Evolutionary conservation across 2,329 filamentous ascomycete genomes (phyloP), one percentile per base, ranked within the genome.

Genomic region (Ascochyta rabiei): DNA sequence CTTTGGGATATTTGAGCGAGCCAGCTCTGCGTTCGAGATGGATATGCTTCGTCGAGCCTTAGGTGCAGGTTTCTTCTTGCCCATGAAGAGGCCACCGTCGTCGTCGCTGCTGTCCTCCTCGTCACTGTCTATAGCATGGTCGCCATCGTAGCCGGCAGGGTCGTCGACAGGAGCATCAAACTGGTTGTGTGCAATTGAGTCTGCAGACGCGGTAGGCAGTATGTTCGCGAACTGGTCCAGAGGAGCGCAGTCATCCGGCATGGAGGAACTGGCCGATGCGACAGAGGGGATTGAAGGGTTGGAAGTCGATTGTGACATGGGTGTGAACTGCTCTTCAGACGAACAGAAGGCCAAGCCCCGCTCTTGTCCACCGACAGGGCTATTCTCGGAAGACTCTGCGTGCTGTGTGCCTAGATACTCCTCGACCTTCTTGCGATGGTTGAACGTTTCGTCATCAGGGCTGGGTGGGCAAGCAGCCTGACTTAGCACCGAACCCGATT

Each of bases 251-350:
- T 75, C 73, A 31, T 75, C 73, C 34, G 73, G 71, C 16, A 74
- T 75, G 8, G 79, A 81, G 0, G 80, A 81, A 33, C 73, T 74
- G 33, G 78, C 77, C 1, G 80, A 81, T n/a, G 77, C 75, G 15
- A 80, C 75, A 8, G 80, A 82, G 2, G 80, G 80, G 21, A 82
- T 80, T 1, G 80, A 82, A 10, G 80, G 80, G 51, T 81, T 79
- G 9, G 79, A 81, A 8, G 79, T 77, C 5, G 78, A 80, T 61
- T 80, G 79, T 21, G 80, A 81, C 55, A 80, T 79, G 33, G 77
- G 78, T 12, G 75, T 76, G 46, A 82, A 77, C 38, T 77, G 75
- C 45, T 78, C 76, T 35, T 81, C 79, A 5, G 79, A 81, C 5
- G 79, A 80, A 62, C 76, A 80, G 13, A 79, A 80, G 4, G 75